phyloP scores from a whole-genome alignment of 2,329 filamentous ascomycete species.

The Fusarium chuoi region DNA sequence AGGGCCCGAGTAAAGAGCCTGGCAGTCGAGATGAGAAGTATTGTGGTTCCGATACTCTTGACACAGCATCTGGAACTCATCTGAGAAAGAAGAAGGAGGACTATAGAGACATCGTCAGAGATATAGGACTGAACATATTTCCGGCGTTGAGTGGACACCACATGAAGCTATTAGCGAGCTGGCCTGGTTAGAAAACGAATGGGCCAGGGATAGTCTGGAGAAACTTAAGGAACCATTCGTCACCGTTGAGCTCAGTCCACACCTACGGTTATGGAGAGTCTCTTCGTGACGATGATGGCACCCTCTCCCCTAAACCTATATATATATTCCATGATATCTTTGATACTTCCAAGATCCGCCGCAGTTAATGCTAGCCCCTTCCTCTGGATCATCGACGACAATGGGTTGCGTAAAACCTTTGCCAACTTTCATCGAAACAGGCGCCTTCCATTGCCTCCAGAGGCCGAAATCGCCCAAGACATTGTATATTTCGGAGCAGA shows the following conservation, averaged over 20 bases:
- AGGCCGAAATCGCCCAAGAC: no score
- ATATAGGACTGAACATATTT: background rate
- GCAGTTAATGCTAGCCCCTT: background rate
- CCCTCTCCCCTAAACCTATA: background rate
- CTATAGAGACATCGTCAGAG: background rate
- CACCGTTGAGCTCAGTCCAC: background rate
- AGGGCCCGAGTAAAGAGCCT: background rate
- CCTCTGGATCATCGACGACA: background rate
- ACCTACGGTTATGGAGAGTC: background rate
- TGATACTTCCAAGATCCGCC: background rate
- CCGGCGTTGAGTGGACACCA: background rate
- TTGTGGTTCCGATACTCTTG: background rate
- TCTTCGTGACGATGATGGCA: background rate
- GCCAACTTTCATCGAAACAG: no score
- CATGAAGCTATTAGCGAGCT: background rate
- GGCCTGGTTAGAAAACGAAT: background rate
- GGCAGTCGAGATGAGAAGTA: background rate
- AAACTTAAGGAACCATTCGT: background rate
- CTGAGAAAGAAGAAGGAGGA: background rate
- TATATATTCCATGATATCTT: background rate
- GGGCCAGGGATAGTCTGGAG: background rate
- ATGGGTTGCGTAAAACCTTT: background rate
- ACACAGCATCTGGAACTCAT: background rate
- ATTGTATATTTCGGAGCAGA: no score
- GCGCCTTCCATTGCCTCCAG: no score